Evolutionary conservation across 164 flowering plant species (phyloP), one percentile per base, ranked within the genome.

Genomic region (Vitis amurensis): DNA sequence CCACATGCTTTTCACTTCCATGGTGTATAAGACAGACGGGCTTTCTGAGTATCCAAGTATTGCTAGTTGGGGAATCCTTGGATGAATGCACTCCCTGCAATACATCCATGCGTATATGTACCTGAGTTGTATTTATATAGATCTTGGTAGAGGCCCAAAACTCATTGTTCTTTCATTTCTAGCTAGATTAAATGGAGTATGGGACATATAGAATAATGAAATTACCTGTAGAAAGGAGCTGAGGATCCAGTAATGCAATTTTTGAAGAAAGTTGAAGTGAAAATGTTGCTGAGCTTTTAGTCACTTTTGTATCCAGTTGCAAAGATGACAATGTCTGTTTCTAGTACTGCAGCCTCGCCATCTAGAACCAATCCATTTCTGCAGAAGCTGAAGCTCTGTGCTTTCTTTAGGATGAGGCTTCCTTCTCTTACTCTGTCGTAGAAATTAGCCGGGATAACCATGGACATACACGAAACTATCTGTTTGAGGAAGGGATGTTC

Each of bases 251-350:
- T 63, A 8, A 82, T 72, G 70, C 73, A 69, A n/a, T 81, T 64
- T 48, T 76, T 74, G 69, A 84, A 82, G 48, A 55, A 29, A 7
- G 66, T 50, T 8, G 87, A 85, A 0, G 19, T 5, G 75, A 84
- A 86, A 11, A 83, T 61, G 67, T 74, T 64, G 57, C 73, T 70
- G 57, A 86, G 68, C 83, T 86, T 86, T 30, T 83, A 64, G 9
- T 86, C 82, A 50, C 79, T 67, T 59, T 60, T 81, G 69, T 50
- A 86, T 5, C 88, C 85, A 5, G 88, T 86, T 8, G 88, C 90
- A 17, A 86, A 71, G n/a, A 86, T 79, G 49, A 86, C 83, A 3
- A 79, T 11, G 51, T 86, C 87, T 2, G 85, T 67, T 17, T 70
- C 47, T 7, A 82, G 2, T 61, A 72, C 64, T 7, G 30, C 68